Percentiles rank a stretch among this genome's conserved stretches.
phyloP scores from a whole-genome alignment of 768 basidiomycete species.

The Galerina sulciceps region DNA sequence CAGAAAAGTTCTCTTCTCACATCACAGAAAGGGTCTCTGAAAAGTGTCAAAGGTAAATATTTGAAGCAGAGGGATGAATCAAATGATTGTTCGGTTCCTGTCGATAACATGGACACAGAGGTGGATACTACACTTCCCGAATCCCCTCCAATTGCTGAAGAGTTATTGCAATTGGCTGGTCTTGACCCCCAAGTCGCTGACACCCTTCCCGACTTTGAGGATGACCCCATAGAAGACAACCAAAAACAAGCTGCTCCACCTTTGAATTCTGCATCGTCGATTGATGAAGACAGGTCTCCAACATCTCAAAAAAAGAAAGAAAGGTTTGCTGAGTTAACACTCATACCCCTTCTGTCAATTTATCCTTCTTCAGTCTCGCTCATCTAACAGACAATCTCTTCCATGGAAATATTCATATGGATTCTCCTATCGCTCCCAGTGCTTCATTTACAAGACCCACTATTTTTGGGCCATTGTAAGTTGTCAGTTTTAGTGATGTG shows the following conservation, averaged over 20 bases:
- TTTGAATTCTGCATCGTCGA: not conserved
- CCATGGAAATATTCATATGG: constrained; percentile 34
- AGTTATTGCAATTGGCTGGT: constrained; percentile 58
- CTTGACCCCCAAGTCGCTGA: constrained; percentile 39
- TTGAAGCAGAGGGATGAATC: constrained; percentile 6
- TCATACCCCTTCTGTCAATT: too few species aligned
- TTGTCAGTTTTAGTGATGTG: not conserved
- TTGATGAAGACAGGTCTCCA: not conserved
- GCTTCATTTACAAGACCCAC: constrained; percentile 32
- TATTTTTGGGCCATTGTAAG: constrained; percentile 14
- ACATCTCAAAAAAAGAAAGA: constrained; percentile 1
- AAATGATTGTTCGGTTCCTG: not conserved
- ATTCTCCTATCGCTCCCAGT: constrained; percentile 16
- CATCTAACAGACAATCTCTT: constrained; percentile 51
- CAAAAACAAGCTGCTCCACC: not conserved
- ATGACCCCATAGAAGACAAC: constrained; percentile 31
- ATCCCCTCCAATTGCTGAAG: constrained; percentile 23
- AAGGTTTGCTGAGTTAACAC: constrained; percentile 8
- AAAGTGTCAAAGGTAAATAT: constrained; percentile 53
- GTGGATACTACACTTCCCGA: constrained; percentile 13
- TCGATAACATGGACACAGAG: constrained; percentile 16
- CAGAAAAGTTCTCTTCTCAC: constrained; percentile 59
- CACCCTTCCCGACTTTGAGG: constrained; percentile 61
- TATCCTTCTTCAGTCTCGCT: constrained; percentile 34
- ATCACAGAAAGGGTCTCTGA: constrained; percentile 53